These are phyloP conservation scores for Rhizophora mangle DNA, from an alignment of 345 rosid genomes.

Conservation along the genomic window DNA sequence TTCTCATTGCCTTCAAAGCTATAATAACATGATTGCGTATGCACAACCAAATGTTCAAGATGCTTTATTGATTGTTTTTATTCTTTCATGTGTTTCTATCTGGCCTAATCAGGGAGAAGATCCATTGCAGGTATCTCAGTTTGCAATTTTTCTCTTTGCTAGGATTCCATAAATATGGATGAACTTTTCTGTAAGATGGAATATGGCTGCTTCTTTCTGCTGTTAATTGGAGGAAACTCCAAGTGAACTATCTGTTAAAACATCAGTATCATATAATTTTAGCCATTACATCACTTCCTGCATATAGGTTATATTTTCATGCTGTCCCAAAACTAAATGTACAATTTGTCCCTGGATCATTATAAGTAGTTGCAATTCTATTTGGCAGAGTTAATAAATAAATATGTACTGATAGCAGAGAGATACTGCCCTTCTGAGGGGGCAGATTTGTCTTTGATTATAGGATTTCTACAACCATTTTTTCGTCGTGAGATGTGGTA, in stretches of 20 bases:
- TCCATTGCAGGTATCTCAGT: slow-evolving; percentile 80
- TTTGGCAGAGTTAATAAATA: no score
- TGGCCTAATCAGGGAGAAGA: slow-evolving; percentile 8
- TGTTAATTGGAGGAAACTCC: slow-evolving; percentile 2
- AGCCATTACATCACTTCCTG: no score
- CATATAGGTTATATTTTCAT: no score
- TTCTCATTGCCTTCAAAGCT: not conserved
- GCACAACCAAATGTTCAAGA: not conserved
- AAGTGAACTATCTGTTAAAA: not conserved
- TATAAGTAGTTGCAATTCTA: no score
- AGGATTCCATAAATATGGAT: slow-evolving; percentile 92
- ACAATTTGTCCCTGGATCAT: no score
- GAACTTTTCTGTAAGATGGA: slow-evolving; percentile 66
- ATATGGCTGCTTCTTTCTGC: not conserved
- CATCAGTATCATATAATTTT: not conserved
- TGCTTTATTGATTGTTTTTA: not conserved
- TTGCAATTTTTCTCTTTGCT: slow-evolving; percentile 84
- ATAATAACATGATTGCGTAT: not conserved
- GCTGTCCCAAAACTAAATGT: no score
- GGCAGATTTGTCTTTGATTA: no score
- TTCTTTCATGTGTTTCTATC: not conserved
- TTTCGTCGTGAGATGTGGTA: no score
- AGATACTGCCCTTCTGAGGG: no score
- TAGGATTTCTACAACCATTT: no score
- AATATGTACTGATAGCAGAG: no score